Evolutionary conservation across 1,284 basidiomycete species (phyloP), one percentile per base, ranked within the genome.

Genomic region (Wolfiporia cocos): DNA sequence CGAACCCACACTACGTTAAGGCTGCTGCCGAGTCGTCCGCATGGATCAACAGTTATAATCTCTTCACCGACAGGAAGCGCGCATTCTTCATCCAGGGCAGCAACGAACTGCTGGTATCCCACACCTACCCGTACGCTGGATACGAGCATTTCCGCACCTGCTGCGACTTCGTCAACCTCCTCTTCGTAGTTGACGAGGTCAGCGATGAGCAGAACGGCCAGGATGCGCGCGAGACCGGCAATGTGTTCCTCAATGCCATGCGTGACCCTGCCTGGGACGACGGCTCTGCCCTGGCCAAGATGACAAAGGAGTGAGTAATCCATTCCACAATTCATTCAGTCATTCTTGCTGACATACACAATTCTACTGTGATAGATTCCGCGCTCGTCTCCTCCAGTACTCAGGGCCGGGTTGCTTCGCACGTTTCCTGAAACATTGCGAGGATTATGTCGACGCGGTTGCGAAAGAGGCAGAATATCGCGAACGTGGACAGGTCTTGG

Each of bases 121-220:
- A 75, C 57, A 56, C 70, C 17, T 85, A 80, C 54, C 72, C 77
- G 4, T 79, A 78, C 52, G 73, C 76, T 36, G 73, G 67, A 20
- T 71, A 70, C 45, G 77, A 81, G 43, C 67, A 75, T 50, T 78
- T 83, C 51, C 67, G 80, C 35, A 77, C 73, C 0, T 73, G 70
- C 42, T 81, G 78, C 53, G 81, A 84, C 60, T 79, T 80, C 48
- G 67, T 83, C 52, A 80, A 81, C 49, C 62, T 79, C n/a, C 68
- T 85, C 18, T 84, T 82, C 57, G 76, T 80, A 37, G 69, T 82
- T 35, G 82, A 86, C 53, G 81, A 84, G 54, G 66, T 81, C 38
- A 81, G 77, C 54, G 81, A 85, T 51, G 78, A 80, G 39, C 79
- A 81, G 57, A 69, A 63, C 51, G 73, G 73, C 29, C 57, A 61